These are phyloP conservation scores for Nakazawaea sp. DNA, from an alignment of 805 yeast genomes.

Conservation along the genomic window DNA sequence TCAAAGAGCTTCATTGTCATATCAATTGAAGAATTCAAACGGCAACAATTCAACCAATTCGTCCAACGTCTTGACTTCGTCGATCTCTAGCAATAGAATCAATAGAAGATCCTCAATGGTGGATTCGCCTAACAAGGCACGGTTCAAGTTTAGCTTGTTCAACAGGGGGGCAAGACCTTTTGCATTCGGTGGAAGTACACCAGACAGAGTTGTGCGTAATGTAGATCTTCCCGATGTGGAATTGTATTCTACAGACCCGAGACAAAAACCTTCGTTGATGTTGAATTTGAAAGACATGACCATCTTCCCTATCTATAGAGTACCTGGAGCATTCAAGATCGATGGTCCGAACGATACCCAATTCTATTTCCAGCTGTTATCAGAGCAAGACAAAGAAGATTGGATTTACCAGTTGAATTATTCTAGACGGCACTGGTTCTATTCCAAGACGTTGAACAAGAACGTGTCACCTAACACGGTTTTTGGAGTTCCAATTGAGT, in stretches of 20 bases:
- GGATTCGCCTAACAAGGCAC: conserved; percentile 3
- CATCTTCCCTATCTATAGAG: conserved; percentile 45
- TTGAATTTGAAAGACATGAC: conserved; percentile 39
- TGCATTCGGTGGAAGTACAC: conserved; percentile 36
- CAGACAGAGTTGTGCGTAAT: conserved; percentile 42
- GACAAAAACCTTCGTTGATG: conserved; percentile 43
- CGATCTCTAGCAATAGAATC: background rate
- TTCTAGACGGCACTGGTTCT: conserved; percentile 50
- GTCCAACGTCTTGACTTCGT: background rate
- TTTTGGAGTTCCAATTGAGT: conserved; percentile 81
- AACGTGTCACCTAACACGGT: conserved; percentile 28
- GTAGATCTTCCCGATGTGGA: conserved; percentile 54
- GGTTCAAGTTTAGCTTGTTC: conserved; percentile 16
- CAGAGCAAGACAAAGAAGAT: conserved; percentile 55
- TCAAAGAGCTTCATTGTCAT: conserved; percentile 6
- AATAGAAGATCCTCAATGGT: background rate
- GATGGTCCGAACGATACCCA: conserved; percentile 29
- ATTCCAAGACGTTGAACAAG: conserved; percentile 28
- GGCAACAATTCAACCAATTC: background rate
- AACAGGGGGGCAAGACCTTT: conserved; percentile 52
- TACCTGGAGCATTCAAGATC: conserved; percentile 42
- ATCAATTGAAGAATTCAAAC: background rate
- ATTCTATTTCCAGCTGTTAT: conserved; percentile 59
- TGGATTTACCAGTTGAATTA: conserved; percentile 57
- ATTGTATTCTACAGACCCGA: conserved; percentile 25